phyloP scores from a whole-genome alignment of 371 early-diverging fungal species.

The Lichtheimia corymbifera region DNA sequence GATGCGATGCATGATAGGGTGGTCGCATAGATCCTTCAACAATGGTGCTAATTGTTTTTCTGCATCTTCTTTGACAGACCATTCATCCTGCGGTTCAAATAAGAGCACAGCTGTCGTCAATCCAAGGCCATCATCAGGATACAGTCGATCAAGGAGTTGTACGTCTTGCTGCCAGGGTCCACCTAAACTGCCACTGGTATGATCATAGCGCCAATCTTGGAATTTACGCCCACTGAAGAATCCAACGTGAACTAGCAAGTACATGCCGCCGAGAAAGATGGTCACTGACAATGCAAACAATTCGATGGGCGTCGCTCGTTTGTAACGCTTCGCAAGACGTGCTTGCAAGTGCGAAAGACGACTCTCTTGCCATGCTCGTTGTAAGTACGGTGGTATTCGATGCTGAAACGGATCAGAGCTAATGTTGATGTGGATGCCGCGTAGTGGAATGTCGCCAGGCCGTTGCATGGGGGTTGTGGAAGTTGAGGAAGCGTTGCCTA shows the following conservation, averaged over 20 bases:
- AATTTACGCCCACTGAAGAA: constrained; percentile 51
- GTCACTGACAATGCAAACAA: constrained; percentile 8
- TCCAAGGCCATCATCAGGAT: constrained; percentile 57
- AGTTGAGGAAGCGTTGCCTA: no score
- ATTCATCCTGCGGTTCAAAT: constrained; percentile 9
- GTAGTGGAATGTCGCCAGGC: constrained; percentile 15
- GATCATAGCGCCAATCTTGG: constrained; percentile 45
- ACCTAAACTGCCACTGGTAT: constrained; percentile 11
- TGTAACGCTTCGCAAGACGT: constrained; percentile 29
- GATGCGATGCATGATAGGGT: constrained; percentile 60
- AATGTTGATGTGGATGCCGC: constrained; percentile 57
- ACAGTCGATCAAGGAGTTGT: constrained; percentile 51
- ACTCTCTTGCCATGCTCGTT: constrained; percentile 51
- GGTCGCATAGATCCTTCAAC: constrained; percentile 54
- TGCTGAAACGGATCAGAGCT: constrained; percentile 56
- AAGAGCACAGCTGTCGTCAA: constrained; percentile 57
- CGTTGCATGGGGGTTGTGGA: neutral
- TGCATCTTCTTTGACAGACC: constrained; percentile 25
- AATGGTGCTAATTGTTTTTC: constrained; percentile 42
- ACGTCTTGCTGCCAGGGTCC: constrained; percentile 28
- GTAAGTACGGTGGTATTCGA: constrained; percentile 47
- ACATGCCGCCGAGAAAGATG: constrained; percentile 20
- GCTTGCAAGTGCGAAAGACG: constrained; percentile 23
- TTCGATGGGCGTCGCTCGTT: constrained; percentile 24
- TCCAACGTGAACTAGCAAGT: constrained; percentile 42